These are phyloP conservation scores for Saprolegnia diclina DNA, from an alignment of 352 stramenopile genomes.

Conservation along the genomic window DNA sequence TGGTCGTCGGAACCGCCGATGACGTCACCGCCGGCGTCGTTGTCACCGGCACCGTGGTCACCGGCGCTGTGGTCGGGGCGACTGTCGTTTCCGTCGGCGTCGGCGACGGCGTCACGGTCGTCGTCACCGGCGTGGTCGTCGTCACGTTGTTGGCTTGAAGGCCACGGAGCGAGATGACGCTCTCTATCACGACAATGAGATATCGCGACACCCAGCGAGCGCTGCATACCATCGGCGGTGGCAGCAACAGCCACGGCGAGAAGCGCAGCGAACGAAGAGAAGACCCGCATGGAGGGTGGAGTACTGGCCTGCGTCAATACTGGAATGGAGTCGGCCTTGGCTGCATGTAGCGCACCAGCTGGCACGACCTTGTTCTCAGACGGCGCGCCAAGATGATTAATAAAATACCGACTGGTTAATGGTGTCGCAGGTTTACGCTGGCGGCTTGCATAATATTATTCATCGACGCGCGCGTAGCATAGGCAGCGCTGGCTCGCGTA, in stretches of 20 bases:
- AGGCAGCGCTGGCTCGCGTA: neutral
- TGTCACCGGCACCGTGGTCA: neutral
- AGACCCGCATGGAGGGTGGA: constrained; percentile 4
- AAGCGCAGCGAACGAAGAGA: neutral
- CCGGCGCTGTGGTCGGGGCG: neutral
- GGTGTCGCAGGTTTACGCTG: no score
- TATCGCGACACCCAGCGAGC: neutral
- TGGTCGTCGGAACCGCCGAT: neutral
- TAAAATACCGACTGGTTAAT: no score
- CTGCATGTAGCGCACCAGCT: neutral
- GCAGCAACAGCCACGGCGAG: neutral
- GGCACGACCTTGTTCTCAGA: neutral
- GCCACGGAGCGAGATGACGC: neutral
- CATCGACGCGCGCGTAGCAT: neutral
- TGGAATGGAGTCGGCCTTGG: neutral
- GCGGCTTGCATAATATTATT: neutral
- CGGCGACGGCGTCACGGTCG: neutral
- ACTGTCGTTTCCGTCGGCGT: neutral
- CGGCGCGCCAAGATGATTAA: no score
- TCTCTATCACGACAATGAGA: neutral
- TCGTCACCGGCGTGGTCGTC: constrained; percentile 10
- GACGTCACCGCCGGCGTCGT: neutral
- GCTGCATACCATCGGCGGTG: neutral
- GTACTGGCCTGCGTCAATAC: neutral
- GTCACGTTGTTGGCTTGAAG: constrained; percentile 3